A percentile compares a stretch with the other conserved stretches of the same genome.
Evolutionary conservation across 2,329 filamentous ascomycete genomes (phyloP).

Genomic region (Fusarium haematococcum): DNA sequence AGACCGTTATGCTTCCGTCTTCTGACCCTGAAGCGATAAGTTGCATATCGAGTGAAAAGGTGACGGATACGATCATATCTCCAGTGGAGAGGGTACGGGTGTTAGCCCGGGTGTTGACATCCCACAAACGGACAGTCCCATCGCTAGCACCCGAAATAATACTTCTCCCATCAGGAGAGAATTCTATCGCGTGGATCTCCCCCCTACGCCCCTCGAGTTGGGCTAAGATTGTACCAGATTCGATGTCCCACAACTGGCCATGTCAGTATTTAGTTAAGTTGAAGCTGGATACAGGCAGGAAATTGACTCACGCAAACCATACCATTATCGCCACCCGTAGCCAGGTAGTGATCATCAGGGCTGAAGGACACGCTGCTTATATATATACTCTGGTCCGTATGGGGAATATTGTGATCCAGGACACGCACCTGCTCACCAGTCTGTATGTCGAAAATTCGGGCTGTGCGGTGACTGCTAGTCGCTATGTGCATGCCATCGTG

Average conservation of each 20-base stretch:
- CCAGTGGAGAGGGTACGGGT: not conserved
- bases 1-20: accelerated
- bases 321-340: accelerated
- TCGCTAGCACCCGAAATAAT: not conserved
- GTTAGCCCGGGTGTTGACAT: not conserved
- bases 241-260: not conserved
- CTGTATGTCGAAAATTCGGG: not conserved
- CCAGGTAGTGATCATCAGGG: not conserved
- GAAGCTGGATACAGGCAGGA: not conserved
- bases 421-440: not conserved
- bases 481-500: not conserved
- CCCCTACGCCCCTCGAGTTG: not conserved
- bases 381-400: not conserved
- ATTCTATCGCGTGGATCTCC: not conserved
- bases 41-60: not conserved
- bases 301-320: not conserved
- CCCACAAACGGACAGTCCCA: not conserved
- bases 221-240: not conserved
- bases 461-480: not conserved
- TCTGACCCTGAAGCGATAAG: not conserved
- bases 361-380: not conserved
- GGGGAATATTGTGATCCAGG: not conserved
- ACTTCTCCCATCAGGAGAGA: not conserved
- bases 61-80: accelerated
- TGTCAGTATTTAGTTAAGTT: not conserved